phyloP scores from a whole-genome alignment of 2,329 filamentous ascomycete genomes.

The Talaromyces pinophilus region DNA sequence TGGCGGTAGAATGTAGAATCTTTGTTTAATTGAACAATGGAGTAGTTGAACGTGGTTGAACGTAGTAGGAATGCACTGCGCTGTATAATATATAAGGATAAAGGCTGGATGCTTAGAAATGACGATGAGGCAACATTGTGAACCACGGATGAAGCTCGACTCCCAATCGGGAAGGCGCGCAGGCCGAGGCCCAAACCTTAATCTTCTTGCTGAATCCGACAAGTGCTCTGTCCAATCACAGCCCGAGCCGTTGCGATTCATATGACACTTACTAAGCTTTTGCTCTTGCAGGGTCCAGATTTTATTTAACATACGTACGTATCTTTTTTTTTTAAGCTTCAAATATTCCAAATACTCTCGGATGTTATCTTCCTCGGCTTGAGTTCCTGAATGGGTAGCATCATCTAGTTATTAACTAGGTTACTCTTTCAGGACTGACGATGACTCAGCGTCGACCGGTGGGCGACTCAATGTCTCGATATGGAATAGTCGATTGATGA shows the following conservation, averaged over 20 bases:
- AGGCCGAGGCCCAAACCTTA: slow-evolving; percentile 15
- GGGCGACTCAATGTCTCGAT: no score
- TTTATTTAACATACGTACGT: background rate
- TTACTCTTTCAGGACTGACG: background rate
- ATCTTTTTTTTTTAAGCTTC: background rate
- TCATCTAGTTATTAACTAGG: background rate
- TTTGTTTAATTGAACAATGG: background rate
- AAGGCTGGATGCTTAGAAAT: slow-evolving; percentile 3
- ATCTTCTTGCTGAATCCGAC: background rate
- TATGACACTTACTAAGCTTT: background rate
- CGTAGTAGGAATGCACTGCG: background rate
- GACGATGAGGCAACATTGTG: slow-evolving; percentile 2
- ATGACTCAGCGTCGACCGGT: background rate
- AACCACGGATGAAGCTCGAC: slow-evolving; percentile 13
- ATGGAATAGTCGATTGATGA: background rate
- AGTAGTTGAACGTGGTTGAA: background rate
- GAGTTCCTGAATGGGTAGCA: background rate
- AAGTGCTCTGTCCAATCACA: slow-evolving; percentile 6
- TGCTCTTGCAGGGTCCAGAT: no score
- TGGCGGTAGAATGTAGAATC: slow-evolving; percentile 32
- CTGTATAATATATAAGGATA: background rate
- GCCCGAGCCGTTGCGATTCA: background rate
- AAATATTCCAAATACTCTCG: background rate
- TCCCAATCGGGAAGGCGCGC: slow-evolving; percentile 16
- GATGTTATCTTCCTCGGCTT: background rate